Evolutionary conservation across 257 asterid species (phyloP).

Genomic region (Buddleja alternifolia): DNA sequence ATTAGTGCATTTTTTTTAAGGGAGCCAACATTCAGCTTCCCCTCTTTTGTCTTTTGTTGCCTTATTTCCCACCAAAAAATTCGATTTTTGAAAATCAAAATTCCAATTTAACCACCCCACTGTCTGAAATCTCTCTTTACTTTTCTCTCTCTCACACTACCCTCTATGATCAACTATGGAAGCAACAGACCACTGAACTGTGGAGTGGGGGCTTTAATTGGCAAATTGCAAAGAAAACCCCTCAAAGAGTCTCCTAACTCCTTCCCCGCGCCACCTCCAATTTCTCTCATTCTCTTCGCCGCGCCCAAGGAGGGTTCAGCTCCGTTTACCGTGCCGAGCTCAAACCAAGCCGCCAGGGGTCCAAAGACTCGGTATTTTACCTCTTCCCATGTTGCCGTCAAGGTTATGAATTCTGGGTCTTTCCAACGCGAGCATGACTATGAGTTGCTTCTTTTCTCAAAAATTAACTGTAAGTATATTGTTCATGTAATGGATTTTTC

Average conservation of each 20-base stretch:
- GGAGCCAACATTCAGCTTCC: too few species aligned
- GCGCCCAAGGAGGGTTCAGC: slow-evolving; percentile 96
- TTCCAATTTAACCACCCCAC: too few species aligned
- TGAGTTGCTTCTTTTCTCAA: slow-evolving; percentile 77
- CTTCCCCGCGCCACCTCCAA: slow-evolving; percentile 81
- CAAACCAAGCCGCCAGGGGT: slow-evolving; percentile 32
- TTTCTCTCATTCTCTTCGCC: slow-evolving; percentile 71
- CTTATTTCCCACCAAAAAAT: too few species aligned
- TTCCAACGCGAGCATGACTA: slow-evolving; percentile 96
- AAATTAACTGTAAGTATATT: slow-evolving; percentile 63
- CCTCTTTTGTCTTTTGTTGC: too few species aligned
- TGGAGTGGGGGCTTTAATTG: too few species aligned
- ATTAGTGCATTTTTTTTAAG: too few species aligned
- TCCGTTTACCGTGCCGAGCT: slow-evolving; percentile 81
- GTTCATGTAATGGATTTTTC: slow-evolving; percentile 78
- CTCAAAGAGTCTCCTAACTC: slow-evolving; percentile 66
- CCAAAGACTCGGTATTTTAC: slow-evolving; percentile 37
- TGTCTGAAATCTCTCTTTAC: too few species aligned
- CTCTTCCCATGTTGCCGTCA: slow-evolving; percentile 61
- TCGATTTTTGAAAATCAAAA: too few species aligned
- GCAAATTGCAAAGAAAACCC: slow-evolving; percentile 88
- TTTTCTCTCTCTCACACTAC: too few species aligned
- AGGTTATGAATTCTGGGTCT: slow-evolving; percentile 90
- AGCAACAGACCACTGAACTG: too few species aligned
- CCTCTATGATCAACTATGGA: too few species aligned